phyloP scores from a whole-genome alignment of 345 rosid genomes.

The Jatropha curcas region DNA sequence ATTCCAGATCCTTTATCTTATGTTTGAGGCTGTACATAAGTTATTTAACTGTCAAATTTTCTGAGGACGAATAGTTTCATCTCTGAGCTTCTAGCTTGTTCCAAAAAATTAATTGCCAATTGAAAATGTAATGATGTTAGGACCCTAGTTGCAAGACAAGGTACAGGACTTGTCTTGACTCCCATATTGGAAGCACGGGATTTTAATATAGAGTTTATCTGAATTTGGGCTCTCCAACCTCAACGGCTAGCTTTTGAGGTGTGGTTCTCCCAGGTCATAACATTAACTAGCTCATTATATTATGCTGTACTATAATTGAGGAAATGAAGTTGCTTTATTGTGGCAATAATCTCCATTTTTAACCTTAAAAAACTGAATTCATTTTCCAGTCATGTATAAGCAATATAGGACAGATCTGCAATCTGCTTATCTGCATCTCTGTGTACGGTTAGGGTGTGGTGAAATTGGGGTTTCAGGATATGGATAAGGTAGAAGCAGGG shows the following conservation, averaged over 20 bases:
- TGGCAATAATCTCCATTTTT: neutral
- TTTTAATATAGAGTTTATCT: too few species aligned
- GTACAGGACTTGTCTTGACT: too few species aligned
- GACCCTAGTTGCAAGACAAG: too few species aligned
- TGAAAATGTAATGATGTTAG: conserved; percentile 9
- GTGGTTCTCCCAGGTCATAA: too few species aligned
- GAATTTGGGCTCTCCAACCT: too few species aligned
- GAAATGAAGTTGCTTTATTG: neutral
- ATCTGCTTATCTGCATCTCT: neutral
- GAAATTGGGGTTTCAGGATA: neutral
- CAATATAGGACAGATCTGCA: neutral
- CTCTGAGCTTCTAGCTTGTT: conserved; percentile 4
- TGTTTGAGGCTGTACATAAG: conserved; percentile 42
- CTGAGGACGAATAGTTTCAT: neutral
- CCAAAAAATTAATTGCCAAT: neutral
- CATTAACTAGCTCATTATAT: neutral
- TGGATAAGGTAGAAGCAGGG: neutral
- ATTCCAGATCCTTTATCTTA: conserved; percentile 43
- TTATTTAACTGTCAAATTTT: conserved; percentile 4
- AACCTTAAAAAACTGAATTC: neutral
- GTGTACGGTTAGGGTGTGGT: neutral
- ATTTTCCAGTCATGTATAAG: neutral
- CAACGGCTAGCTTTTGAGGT: too few species aligned
- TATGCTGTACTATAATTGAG: neutral
- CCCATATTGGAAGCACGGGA: too few species aligned